phyloP scores from a whole-genome alignment of 768 basidiomycete genomes.

The Naganishia randhawae region DNA sequence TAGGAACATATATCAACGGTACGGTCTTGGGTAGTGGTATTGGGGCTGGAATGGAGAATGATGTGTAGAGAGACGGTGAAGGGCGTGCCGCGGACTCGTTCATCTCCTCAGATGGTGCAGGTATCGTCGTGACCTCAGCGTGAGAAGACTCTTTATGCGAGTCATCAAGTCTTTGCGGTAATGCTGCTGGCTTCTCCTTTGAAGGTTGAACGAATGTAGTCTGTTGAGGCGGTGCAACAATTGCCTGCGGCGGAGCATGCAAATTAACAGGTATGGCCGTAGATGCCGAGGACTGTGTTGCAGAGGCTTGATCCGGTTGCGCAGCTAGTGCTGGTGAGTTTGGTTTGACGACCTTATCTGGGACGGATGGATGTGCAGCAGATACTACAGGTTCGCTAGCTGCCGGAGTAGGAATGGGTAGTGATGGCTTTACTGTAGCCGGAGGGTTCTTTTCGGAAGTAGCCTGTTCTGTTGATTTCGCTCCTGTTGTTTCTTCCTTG shows the following conservation, averaged over 20 bases:
- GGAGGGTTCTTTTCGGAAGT: background rate
- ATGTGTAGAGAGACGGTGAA: constrained; percentile 3
- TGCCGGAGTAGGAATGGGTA: background rate
- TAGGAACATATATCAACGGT: background rate
- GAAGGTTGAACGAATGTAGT: background rate
- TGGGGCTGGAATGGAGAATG: constrained; percentile 3
- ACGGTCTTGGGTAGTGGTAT: background rate
- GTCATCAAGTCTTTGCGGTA: background rate
- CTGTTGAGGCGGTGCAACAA: background rate
- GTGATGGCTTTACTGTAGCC: background rate
- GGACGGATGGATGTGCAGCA: background rate
- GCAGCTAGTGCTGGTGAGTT: background rate
- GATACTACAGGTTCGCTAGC: background rate
- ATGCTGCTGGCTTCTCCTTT: background rate
- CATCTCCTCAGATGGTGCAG: background rate
- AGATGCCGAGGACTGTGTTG: background rate
- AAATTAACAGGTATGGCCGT: background rate
- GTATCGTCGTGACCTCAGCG: background rate
- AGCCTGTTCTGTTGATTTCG: background rate
- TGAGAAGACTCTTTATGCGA: background rate
- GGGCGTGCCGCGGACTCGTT: background rate
- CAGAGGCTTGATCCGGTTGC: background rate
- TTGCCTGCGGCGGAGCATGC: background rate
- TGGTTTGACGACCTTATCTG: background rate
- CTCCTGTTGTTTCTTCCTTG: constrained; percentile 2